phyloP scores from a whole-genome alignment of 2,329 filamentous ascomycete species.

The Fusarium proliferatum region DNA sequence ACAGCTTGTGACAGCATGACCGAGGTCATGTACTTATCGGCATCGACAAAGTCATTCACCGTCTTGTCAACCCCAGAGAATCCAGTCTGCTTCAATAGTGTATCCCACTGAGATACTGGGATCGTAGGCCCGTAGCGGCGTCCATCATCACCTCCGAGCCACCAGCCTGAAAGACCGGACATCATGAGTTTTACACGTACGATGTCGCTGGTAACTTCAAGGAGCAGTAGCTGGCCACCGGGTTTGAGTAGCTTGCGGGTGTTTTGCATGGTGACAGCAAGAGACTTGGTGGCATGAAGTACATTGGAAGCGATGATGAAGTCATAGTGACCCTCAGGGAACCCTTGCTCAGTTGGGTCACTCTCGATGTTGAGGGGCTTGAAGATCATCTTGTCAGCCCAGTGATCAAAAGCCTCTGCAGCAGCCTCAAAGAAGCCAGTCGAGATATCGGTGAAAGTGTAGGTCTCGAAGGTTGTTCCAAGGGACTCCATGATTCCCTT shows the following conservation, averaged over 20 bases:
- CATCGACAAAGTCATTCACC: not conserved
- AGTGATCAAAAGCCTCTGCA: not conserved
- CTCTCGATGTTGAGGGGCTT: conserved; percentile 1
- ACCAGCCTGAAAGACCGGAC: conserved; percentile 15
- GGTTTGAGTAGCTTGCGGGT: conserved; percentile 41
- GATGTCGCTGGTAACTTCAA: conserved; percentile 6
- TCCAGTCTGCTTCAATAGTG: not conserved
- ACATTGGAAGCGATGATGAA: conserved; percentile 53
- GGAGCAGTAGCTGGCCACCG: conserved; percentile 41
- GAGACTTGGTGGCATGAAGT: conserved; percentile 46
- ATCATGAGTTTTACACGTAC: conserved; percentile 9
- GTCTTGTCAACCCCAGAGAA: conserved; percentile 8
- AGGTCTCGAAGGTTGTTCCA: conserved; percentile 2
- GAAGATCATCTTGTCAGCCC: conserved; percentile 23
- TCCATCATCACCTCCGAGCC: conserved; percentile 7
- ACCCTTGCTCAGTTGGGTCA: conserved; percentile 44
- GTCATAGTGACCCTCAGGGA: conserved; percentile 46
- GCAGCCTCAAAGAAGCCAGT: conserved; percentile 20
- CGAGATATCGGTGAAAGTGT: conserved; percentile 27
- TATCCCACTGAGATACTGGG: not conserved
- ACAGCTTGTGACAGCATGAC: not conserved
- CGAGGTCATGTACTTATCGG: conserved; percentile 3
- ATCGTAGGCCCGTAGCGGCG: conserved; percentile 3
- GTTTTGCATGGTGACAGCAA: conserved; percentile 25
- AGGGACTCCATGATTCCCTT: not conserved